Conservation (phyloP, 805 yeast genomes). For the Priceomyces haplophilus region DNA sequence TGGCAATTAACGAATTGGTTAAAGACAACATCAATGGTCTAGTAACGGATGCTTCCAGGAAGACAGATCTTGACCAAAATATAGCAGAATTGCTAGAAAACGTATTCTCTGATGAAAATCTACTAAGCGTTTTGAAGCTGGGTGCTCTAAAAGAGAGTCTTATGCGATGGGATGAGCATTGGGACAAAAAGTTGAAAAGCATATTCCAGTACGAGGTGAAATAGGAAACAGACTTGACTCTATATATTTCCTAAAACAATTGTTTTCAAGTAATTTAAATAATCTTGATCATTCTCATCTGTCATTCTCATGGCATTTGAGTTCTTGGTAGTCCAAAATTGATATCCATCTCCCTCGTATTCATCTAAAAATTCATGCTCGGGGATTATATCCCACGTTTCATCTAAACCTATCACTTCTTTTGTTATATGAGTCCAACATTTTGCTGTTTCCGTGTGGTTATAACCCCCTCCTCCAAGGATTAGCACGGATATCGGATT, state of each 20-base stretch:
- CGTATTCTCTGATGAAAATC: constrained; percentile 27
- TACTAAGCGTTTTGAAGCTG: constrained; percentile 42
- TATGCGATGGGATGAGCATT: constrained; percentile 71
- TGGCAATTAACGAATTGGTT: constrained; percentile 78
- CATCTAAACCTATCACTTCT: constrained; percentile 13
- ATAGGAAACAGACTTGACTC: background rate
- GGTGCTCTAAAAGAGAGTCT: constrained; percentile 77
- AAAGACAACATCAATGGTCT: constrained; percentile 68
- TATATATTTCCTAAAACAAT: constrained; percentile 8
- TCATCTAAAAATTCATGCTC: constrained; percentile 46
- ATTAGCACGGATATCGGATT: constrained; percentile 39
- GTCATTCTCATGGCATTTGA: constrained; percentile 19
- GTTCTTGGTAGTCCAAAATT: constrained; percentile 46
- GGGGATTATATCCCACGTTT: constrained; percentile 47
- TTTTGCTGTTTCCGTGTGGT: constrained; percentile 57
- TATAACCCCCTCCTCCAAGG: constrained; percentile 80
- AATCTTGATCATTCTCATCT: constrained; percentile 29
- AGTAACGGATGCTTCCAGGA: constrained; percentile 23
- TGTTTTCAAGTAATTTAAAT: constrained; percentile 21
- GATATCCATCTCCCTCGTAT: constrained; percentile 44
- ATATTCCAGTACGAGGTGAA: constrained; percentile 17
- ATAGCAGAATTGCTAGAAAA: constrained; percentile 22
- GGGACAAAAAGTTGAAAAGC: constrained; percentile 51
- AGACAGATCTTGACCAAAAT: constrained; percentile 19
- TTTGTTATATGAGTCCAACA: constrained; percentile 52